Evolutionary conservation across 257 asterid genomes (phyloP), one percentile per base, ranked within the genome.

Genomic region (Solanum microdontum): DNA sequence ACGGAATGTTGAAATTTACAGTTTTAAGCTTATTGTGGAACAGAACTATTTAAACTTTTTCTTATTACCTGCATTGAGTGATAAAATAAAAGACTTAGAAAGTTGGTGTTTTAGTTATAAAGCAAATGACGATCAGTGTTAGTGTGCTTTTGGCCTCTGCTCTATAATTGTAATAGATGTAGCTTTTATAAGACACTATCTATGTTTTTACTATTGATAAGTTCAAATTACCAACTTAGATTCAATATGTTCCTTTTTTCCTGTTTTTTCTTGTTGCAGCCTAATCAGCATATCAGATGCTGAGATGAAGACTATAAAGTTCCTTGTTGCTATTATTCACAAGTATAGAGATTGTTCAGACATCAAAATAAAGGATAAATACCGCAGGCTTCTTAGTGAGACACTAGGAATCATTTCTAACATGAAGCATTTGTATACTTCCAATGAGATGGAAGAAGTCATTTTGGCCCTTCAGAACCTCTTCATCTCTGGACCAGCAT

Each of bases 401-500:
- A 89, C 93, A 34, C 91, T 97, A n/a, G 95, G 92, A 72, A 94
- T 96, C 84, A 84, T 95, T 69, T 92, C 98, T 48, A 92, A 89
- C 90, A 82, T 95, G 93, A 96, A 94, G 91, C 94, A 93, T 88
- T 39, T 91, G 70, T 97, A 95, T 88, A 89, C 95, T 26, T 91
- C 88, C 30, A 95, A 94, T 90, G 97, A 91, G 84, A 96, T 97
- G 93, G 99, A 94, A 87, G 92, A 88, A 88, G 94, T 93, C 68
- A 91, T 97, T 87, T 55, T 96, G 91, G 96, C 93, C 92, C 98
- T 97, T 84, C 94, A 93, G 88, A 93, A 91, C 75, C 98, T 96
- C 85, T 95, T 95, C 69, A 91, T 94, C 89, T 92, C 98, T 21
- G 92, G 51, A 88, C 91, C 95, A 48, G 88, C 91, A 39, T 45